phyloP scores from a whole-genome alignment of 2,329 filamentous ascomycete species.

The Exophiala bonariae region DNA sequence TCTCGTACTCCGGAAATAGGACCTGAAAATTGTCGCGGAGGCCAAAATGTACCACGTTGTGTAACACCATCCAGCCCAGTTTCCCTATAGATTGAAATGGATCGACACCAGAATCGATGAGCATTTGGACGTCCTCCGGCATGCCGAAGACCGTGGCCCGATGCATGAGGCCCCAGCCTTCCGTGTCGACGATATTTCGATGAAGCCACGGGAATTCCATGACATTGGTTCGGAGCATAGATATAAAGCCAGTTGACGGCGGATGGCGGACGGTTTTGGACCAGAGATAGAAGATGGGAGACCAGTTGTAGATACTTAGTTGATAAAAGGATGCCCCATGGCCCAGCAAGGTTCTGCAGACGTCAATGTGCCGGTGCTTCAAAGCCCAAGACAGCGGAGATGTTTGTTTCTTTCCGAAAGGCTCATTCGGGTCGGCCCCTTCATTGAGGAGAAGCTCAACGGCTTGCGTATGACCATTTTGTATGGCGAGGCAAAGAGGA shows the following conservation, averaged over 20 bases:
- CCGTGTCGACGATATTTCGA: background rate
- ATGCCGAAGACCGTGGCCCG: conserved; percentile 9
- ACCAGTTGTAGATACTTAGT: conserved; percentile 1
- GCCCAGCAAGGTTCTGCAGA: conserved; percentile 1
- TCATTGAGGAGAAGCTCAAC: conserved; percentile 8
- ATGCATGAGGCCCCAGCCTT: conserved; percentile 8
- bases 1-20: conserved; percentile 3
- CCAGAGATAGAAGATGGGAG: conserved; percentile 10
- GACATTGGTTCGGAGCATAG: background rate
- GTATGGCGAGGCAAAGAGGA: conserved; percentile 9
- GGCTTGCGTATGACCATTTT: conserved; percentile 6
- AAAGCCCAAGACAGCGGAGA: conserved; percentile 6
- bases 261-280: background rate
- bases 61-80: background rate
- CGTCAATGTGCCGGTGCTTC: conserved; percentile 2
- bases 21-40: conserved; percentile 1
- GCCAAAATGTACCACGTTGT: conserved; percentile 4
- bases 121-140: conserved; percentile 4
- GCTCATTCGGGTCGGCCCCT: conserved; percentile 9
- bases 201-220: conserved; percentile 1
- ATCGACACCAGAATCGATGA: conserved; percentile 7
- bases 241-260: conserved; percentile 1
- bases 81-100: background rate
- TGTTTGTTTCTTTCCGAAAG: conserved; percentile 8
- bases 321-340: conserved; percentile 3